Percentiles rank a stretch among this genome's conserved stretches.
Evolutionary conservation across 805 yeast genomes (phyloP).

Genomic region (Candida boidinii): DNA sequence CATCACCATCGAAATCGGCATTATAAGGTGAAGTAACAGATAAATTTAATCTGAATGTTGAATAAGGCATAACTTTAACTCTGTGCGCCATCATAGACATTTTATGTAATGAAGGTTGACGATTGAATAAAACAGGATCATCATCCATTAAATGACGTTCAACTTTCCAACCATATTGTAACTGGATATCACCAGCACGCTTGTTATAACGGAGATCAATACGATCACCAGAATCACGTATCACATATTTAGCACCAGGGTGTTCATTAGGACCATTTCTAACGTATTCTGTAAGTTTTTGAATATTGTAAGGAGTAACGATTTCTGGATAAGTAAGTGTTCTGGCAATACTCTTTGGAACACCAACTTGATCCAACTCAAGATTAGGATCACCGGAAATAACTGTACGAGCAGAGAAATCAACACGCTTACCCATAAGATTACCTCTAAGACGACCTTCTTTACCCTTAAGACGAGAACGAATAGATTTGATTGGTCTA

Average conservation of each 20-base stretch:
- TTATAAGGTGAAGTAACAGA: constrained; percentile 99
- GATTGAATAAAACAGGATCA: constrained; percentile 95
- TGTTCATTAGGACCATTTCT: constrained; percentile 99
- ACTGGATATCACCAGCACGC: constrained; percentile 95
- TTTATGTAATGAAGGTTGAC: constrained; percentile 98
- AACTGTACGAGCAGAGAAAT: constrained; percentile 97
- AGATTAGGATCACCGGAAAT: constrained; percentile 98
- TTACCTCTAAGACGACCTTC: constrained; percentile 99
- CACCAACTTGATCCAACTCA: constrained; percentile 98
- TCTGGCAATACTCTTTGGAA: constrained; percentile 92
- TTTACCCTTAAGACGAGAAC: constrained; percentile 99
- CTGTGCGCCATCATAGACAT: constrained; percentile 99
- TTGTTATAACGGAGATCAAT: constrained; percentile 94
- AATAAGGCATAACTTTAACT: constrained; percentile 97
- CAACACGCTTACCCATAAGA: constrained; percentile 99
- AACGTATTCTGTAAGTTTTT: constrained; percentile 83
- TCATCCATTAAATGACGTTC: constrained; percentile 97
- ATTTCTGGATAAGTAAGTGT: constrained; percentile 95
- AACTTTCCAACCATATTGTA: constrained; percentile 98
- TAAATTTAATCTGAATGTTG: constrained; percentile 91
- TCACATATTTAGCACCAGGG: constrained; percentile 98
- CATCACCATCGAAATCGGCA: constrained; percentile 99
- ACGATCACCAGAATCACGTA: constrained; percentile 98
- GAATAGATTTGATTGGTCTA: constrained; percentile 94
- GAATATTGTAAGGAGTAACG: constrained; percentile 96